phyloP scores from a whole-genome alignment of 139 green algal genomes.

The Axilococcus clingmanii region DNA sequence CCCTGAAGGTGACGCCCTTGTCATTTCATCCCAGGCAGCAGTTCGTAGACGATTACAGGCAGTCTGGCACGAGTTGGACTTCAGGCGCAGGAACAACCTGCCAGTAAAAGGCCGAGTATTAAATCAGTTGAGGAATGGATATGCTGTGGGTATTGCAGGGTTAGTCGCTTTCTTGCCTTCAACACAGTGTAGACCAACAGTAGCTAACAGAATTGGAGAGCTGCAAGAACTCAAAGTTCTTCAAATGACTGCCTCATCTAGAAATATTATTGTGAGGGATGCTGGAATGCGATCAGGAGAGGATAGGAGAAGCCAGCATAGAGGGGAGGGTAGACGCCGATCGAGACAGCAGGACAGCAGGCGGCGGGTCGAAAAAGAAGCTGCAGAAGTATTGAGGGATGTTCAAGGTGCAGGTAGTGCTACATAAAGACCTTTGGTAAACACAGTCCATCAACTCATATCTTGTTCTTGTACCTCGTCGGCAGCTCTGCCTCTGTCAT shows the following conservation, averaged over 20 bases:
- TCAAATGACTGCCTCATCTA: conserved; percentile 7
- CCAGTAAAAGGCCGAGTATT: conserved; percentile 28
- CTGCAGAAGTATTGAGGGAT: no score
- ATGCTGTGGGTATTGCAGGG: conserved; percentile 30
- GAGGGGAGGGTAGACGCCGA: no score
- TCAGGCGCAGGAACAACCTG: neutral
- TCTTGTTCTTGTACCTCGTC: no score
- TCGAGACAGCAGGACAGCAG: no score
- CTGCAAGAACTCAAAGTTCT: conserved; percentile 25
- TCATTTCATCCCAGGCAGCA: conserved; percentile 16
- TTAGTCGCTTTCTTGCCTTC: conserved; percentile 31
- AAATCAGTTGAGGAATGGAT: conserved; percentile 24
- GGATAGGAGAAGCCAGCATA: no score
- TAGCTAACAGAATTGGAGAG: conserved; percentile 17
- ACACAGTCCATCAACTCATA: no score
- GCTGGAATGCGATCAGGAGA: neutral
- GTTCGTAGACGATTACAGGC: conserved; percentile 11
- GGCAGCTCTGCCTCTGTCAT: no score
- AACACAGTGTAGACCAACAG: conserved; percentile 1
- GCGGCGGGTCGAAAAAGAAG: no score
- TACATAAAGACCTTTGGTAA: no score
- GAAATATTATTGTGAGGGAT: conserved; percentile 14
- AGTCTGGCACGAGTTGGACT: conserved; percentile 28
- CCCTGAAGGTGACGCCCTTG: conserved; percentile 17
- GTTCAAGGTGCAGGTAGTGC: no score